These are phyloP conservation scores for Viola pubescens DNA, from an alignment of 441 rosid genomes.

Conservation along the genomic window DNA sequence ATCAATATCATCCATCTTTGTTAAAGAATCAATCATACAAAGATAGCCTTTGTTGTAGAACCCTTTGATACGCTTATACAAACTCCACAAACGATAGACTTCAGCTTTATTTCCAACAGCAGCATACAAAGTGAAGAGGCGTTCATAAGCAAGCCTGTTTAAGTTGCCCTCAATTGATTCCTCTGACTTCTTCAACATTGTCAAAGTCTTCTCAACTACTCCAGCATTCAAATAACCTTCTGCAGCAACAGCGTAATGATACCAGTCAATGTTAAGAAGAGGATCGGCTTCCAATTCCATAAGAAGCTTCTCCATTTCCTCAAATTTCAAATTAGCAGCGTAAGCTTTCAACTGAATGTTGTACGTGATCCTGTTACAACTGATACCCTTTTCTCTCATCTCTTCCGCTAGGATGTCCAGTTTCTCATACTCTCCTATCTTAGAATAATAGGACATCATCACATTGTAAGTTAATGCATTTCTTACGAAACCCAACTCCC, in stretches of 20 bases:
- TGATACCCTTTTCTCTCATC: constrained; percentile 2
- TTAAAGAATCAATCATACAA: constrained; percentile 22
- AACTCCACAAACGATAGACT: background rate
- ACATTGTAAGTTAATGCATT: background rate
- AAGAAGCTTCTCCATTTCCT: constrained; percentile 8
- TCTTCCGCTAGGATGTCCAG: background rate
- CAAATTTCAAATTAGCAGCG: background rate
- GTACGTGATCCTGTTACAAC: background rate
- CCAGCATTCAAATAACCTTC: background rate
- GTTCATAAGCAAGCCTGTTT: background rate
- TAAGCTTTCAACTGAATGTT: constrained; percentile 1
- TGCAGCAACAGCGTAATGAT: background rate
- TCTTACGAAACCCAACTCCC: background rate
- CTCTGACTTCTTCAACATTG: constrained; percentile 1
- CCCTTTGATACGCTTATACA: background rate
- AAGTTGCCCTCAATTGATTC: background rate
- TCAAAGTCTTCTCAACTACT: background rate
- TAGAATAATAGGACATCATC: background rate
- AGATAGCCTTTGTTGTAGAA: constrained; percentile 16
- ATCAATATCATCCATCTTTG: constrained; percentile 30
- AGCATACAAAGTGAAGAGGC: background rate
- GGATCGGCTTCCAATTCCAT: constrained; percentile 1
- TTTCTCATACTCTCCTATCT: background rate
- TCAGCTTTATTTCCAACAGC: background rate
- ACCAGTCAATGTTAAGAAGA: background rate